Base-by-base conservation (phyloP, 2,329 filamentous ascomycete genomes). In the Cladosporium colombiae region DNA sequence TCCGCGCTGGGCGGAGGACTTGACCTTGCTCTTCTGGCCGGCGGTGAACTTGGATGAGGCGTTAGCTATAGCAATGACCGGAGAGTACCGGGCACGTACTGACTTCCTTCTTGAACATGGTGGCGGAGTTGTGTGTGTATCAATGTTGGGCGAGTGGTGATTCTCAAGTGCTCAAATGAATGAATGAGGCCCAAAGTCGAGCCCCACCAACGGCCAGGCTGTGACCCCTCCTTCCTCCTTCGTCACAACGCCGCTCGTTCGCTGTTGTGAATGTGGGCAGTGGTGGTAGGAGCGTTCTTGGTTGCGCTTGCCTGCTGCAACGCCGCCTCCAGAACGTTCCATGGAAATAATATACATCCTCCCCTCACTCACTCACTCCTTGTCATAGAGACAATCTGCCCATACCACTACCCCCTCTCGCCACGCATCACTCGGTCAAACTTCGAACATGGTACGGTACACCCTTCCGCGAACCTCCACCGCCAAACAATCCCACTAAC, bases 101-200 rank as follows among this genome's bases (percentile, higher is more conserved):
- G 80, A 95, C 92, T 96, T 63, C 92, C 85, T 95, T 96, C 78
- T 96, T 96, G 78, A 96, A 96, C 92, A 96, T 96, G 69, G 75
- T 87, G 80, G 61, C 52, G 40, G 53, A 52, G 35, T 16, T 63
- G 18, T 35, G 31, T 52, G 25, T 21, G 14, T 46, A 46, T 46
- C 8, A 23, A 13, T 21, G n/a, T 46, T 21, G 40, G 5, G n/a
- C 0, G n/a, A 23, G n/a, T 13, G 40, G 40, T 46, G 40, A 21
- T 46, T 46, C 40, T 23, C n/a, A 11, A 11, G 40, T 3, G 23
- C 5, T 46, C 40, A 46, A 46, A 14, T 14, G 33, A 18, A 37
- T 37, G 35, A 29, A 25, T 40, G 58, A 33, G n/a, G 55, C 55
- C 56, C 46, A 62, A 62, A 37, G 25, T 46, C 29, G 21, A 18